Conservation (phyloP, 1,284 basidiomycete species). For the Termitomyces sp. region DNA sequence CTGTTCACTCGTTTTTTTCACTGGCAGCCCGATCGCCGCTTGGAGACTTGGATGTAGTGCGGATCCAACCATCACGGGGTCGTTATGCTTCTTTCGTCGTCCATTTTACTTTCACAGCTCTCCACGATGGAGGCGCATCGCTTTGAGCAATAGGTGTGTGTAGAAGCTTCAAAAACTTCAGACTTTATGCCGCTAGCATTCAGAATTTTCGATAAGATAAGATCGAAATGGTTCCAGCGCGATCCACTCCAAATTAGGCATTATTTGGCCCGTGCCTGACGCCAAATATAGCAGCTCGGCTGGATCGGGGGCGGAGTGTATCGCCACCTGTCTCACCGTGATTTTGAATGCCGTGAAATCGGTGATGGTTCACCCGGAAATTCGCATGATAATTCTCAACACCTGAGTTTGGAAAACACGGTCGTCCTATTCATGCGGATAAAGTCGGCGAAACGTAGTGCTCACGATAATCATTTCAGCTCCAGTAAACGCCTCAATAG, state of each 20-base stretch:
- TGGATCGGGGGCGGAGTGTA: background rate
- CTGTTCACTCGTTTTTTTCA: background rate
- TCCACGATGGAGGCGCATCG: background rate
- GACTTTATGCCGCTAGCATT: background rate
- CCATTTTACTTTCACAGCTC: background rate
- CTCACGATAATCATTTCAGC: background rate
- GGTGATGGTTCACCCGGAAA: background rate
- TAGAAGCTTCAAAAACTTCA: background rate
- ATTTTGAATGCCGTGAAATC: slow-evolving; percentile 1
- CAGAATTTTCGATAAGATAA: background rate
- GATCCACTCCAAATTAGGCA: background rate
- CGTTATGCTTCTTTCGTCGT: background rate
- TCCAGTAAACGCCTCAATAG: too few species aligned
- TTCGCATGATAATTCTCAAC: background rate
- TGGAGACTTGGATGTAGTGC: background rate
- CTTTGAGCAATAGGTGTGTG: background rate
- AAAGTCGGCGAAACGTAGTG: background rate
- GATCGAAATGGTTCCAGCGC: background rate
- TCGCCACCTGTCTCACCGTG: background rate
- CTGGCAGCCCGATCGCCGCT: background rate
- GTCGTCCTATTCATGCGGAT: too few species aligned
- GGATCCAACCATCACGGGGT: background rate
- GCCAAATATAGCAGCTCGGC: background rate
- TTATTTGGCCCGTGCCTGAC: slow-evolving; percentile 1
- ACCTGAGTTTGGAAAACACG: background rate